These are phyloP conservation scores for Colletotrichum filicis DNA, from an alignment of 2,329 filamentous ascomycete species.

Conservation along the genomic window DNA sequence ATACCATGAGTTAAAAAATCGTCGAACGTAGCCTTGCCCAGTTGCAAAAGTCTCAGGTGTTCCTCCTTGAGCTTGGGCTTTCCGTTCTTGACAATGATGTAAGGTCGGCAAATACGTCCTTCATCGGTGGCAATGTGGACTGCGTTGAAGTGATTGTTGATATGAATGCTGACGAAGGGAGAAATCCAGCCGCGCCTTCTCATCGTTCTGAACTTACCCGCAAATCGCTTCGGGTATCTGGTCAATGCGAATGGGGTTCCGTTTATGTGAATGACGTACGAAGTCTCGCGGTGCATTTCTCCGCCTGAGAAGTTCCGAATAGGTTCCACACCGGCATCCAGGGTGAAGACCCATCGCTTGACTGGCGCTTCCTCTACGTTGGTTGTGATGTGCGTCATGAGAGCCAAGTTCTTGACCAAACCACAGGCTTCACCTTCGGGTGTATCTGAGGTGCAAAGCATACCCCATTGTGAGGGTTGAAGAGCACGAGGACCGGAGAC, in stretches of 20 bases:
- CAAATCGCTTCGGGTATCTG: slow-evolving; percentile 85
- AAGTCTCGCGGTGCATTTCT: slow-evolving; percentile 86
- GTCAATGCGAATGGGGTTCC: slow-evolving; percentile 93
- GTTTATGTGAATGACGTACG: slow-evolving; percentile 94
- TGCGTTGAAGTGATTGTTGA: slow-evolving; percentile 91
- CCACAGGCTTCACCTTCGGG: slow-evolving; percentile 99
- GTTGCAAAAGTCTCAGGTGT: slow-evolving; percentile 84
- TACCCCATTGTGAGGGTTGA: slow-evolving; percentile 97
- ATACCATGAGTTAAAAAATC: slow-evolving; percentile 91
- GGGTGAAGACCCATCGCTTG: slow-evolving; percentile 83
- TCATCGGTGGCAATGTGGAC: slow-evolving; percentile 98
- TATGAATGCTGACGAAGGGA: slow-evolving; percentile 95
- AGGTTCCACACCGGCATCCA: slow-evolving; percentile 85
- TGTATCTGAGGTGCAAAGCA: slow-evolving; percentile 97
- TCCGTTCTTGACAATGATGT: slow-evolving; percentile 93
- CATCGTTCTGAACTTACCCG: slow-evolving; percentile 86
- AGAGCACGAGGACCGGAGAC: slow-evolving; percentile 95
- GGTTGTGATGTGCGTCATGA: slow-evolving; percentile 99
- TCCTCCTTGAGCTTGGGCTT: slow-evolving; percentile 82
- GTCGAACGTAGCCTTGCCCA: slow-evolving; percentile 89
- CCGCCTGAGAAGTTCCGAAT: slow-evolving; percentile 78
- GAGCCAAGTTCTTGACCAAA: slow-evolving; percentile 94
- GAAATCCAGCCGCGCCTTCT: slow-evolving; percentile 92
- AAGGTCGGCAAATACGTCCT: slow-evolving; percentile 93
- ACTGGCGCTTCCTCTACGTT: slow-evolving; percentile 94